Conservation (phyloP, 768 basidiomycete species). For the Boletus vermiculosoides region DNA sequence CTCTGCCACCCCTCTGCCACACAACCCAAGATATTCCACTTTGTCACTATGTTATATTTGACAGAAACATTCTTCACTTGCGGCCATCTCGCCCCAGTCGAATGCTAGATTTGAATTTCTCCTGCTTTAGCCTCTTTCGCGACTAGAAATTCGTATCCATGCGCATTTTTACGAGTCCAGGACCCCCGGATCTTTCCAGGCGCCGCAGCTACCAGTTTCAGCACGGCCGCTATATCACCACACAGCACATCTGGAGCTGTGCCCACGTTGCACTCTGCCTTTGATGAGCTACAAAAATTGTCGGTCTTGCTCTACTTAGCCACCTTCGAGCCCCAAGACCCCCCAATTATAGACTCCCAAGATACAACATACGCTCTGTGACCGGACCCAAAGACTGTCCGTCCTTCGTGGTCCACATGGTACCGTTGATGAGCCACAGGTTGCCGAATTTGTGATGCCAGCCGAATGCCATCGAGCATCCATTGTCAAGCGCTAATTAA, state of each 20-base stretch:
- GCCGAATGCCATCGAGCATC: neutral
- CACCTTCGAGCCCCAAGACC: neutral
- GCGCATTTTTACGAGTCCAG: neutral
- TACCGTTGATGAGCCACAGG: neutral
- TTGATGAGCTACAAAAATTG: neutral
- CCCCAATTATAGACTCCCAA: neutral
- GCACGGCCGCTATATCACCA: conserved; percentile 1
- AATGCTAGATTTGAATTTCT: neutral
- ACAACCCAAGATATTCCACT: neutral
- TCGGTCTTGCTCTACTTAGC: neutral
- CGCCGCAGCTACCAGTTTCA: neutral
- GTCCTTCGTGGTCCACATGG: neutral
- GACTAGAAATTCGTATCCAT: conserved; percentile 5
- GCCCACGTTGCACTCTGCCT: neutral
- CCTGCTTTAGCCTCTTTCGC: neutral
- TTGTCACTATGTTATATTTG: neutral
- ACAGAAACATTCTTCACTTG: neutral
- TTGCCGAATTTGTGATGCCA: neutral
- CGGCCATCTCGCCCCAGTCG: neutral
- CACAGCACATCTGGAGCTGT: neutral
- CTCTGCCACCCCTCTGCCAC: conserved; percentile 29
- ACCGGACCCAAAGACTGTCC: neutral
- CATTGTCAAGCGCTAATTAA: neutral
- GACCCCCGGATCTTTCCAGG: conserved; percentile 1
- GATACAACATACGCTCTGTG: neutral